Evolutionary conservation across 306 rosid genomes (phyloP).

Genomic region (Quercus agrifolia): DNA sequence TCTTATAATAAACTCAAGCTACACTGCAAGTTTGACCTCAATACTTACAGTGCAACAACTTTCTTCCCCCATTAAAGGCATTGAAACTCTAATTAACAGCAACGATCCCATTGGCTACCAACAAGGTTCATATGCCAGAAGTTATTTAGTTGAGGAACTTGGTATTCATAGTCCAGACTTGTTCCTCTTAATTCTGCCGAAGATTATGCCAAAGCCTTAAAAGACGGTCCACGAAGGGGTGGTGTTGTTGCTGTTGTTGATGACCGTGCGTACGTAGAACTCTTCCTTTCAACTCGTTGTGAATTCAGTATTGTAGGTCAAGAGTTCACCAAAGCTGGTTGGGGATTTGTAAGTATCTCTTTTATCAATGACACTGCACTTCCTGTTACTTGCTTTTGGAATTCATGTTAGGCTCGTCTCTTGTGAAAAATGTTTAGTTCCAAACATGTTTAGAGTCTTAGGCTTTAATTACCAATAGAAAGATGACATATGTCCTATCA

Average conservation of each 20-base stretch:
- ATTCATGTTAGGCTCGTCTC: too few species aligned
- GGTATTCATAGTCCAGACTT: conserved; percentile 60
- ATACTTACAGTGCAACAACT: conserved; percentile 90
- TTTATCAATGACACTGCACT: background rate
- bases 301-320: conserved; percentile 72
- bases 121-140: conserved; percentile 58
- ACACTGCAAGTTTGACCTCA: conserved; percentile 89
- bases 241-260: conserved; percentile 81
- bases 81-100: conserved; percentile 45
- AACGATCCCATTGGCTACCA: conserved; percentile 72
- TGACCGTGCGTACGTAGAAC: conserved; percentile 68
- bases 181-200: conserved; percentile 56
- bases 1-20: conserved; percentile 90
- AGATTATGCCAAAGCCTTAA: conserved; percentile 61
- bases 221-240: conserved; percentile 60
- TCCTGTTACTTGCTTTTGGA: too few species aligned
- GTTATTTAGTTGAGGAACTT: conserved; percentile 54
- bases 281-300: conserved; percentile 77
- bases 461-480: accelerated
- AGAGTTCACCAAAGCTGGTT: conserved; percentile 85
- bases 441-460: too few species aligned
- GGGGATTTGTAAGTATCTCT: conserved; percentile 87
- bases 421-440: too few species aligned
- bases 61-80: conserved; percentile 72
- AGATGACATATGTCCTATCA: too few species aligned